These are phyloP conservation scores for Ceratocystis colombiana DNA, from an alignment of 2,329 filamentous ascomycete genomes.

Conservation along the genomic window DNA sequence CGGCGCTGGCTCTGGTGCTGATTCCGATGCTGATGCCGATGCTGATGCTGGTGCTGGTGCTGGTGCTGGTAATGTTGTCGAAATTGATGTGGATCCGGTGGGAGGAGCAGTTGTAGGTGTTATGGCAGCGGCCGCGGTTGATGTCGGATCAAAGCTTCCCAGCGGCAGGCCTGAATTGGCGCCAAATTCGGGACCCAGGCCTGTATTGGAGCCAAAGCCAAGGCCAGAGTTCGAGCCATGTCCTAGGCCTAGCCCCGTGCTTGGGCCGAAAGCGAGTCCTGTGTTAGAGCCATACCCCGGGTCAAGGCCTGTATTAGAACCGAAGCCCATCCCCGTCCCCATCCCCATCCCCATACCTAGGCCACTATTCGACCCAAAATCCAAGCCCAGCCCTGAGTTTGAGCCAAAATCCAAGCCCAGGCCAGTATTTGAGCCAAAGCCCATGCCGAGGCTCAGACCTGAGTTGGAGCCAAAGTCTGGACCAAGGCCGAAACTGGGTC, in stretches of 20 bases:
- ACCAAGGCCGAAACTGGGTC: constrained; percentile 14
- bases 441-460: not conserved
- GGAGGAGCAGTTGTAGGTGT: not conserved
- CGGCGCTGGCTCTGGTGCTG: not conserved
- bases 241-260: not conserved
- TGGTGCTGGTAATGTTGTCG: not conserved
- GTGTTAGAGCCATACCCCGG: constrained; percentile 12
- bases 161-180: not conserved
- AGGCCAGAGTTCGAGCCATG: not conserved
- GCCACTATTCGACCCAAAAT: constrained; percentile 18
- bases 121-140: not conserved
- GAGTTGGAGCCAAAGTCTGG: constrained; percentile 10
- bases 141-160: not conserved
- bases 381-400: constrained; percentile 13
- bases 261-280: constrained; percentile 16
- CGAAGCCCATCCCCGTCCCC: not conserved
- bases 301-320: not conserved
- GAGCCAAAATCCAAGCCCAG: constrained; percentile 19
- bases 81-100: not conserved
- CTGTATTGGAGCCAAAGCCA: constrained; percentile 1
- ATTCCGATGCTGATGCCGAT: not conserved
- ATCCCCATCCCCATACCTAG: not conserved
- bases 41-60: not conserved
- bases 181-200: not conserved
- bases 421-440: constrained; percentile 15